Base-by-base conservation (phyloP, 75 land plant species). In the Pinus taeda region DNA sequence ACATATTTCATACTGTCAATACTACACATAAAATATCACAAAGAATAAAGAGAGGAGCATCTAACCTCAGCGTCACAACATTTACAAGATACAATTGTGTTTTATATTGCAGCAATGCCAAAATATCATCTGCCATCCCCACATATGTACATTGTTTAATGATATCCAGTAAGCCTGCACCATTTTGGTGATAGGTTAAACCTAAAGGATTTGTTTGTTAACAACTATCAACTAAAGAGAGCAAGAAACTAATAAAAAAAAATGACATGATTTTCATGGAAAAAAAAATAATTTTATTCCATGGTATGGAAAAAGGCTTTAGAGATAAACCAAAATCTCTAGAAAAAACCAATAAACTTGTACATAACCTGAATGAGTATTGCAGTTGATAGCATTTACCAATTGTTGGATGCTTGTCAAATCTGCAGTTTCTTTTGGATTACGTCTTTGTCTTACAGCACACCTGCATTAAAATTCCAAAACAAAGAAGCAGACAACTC, bases 111-210 rank as follows among this genome's bases (percentile, higher is more conserved):
- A 93, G 83, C 85, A 97, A 83, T 67, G 94, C 98, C 71, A 91
- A 84, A 63, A 86, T 79, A 76, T 97, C 95, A 88, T 97, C 98
- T 74, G 98, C 99, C 98, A 97, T 93, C 67, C 99, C 99, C 73
- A 97, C 74, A 83, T 90, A 97, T 45, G 88, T 81, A 79, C 93
- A 95, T 36, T 95, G 83, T 72, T 82, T 91, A 9, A 97, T 79
- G 81, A 93, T 87, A 21, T 97, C 98, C 76, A 83, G 77, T 61
- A 97, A 71, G 45, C 93, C 99, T 97, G 78, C 69, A 69, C 18
- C 55, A 36, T 74, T 59, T 79, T 17, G 57, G 15, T 36, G 71
- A 21, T 80, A 9, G 67, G 69, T 14, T 8, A 76, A 22, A 65
- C 63, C 18, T 3, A 60, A 69, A 37, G n/a, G n/a, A 12, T 11